A percentile compares a stretch with the other conserved stretches of the same genome.
These are phyloP conservation scores for Trichosphaerium sp. DNA, from an alignment of 78 protist genomes.

Conservation along the genomic window DNA sequence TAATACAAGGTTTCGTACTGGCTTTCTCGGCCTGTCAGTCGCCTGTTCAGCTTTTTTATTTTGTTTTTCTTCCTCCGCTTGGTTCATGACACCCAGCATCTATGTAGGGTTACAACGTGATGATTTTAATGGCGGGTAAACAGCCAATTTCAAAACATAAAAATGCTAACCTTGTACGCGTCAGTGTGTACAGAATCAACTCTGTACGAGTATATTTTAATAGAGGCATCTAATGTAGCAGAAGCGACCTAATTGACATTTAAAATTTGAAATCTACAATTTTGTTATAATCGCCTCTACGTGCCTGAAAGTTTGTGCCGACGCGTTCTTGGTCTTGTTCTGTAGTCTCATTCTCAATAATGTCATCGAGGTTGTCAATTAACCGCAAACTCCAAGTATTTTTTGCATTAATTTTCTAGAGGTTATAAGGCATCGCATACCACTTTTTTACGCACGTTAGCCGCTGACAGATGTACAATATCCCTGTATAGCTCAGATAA, in stretches of 20 bases:
- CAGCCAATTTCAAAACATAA: too few species aligned
- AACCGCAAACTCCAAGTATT: constrained; percentile 79
- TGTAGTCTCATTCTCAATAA: constrained; percentile 14
- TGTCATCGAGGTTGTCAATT: constrained; percentile 71
- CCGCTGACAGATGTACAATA: too few species aligned
- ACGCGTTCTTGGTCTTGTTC: not conserved
- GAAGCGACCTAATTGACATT: constrained; percentile 82
- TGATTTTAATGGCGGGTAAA: too few species aligned
- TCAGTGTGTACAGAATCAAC: constrained; percentile 83
- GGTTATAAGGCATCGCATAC: too few species aligned
- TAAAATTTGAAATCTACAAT: constrained; percentile 58
- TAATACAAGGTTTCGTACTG: too few species aligned
- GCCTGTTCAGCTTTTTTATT: not conserved
- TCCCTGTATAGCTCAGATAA: too few species aligned
- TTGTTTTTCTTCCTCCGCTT: constrained; percentile 9
- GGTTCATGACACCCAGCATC: constrained; percentile 69
- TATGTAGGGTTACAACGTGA: too few species aligned
- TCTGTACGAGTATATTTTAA: constrained; percentile 78
- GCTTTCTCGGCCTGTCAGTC: too few species aligned
- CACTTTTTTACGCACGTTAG: too few species aligned
- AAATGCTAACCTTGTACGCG: constrained; percentile 45
- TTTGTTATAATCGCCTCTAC: not conserved
- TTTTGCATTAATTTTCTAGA: constrained; percentile 85
- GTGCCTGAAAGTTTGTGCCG: not conserved
- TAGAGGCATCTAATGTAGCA: constrained; percentile 82